Conservation (phyloP, 1,284 basidiomycete species). For the Moniliophthora roreri region DNA sequence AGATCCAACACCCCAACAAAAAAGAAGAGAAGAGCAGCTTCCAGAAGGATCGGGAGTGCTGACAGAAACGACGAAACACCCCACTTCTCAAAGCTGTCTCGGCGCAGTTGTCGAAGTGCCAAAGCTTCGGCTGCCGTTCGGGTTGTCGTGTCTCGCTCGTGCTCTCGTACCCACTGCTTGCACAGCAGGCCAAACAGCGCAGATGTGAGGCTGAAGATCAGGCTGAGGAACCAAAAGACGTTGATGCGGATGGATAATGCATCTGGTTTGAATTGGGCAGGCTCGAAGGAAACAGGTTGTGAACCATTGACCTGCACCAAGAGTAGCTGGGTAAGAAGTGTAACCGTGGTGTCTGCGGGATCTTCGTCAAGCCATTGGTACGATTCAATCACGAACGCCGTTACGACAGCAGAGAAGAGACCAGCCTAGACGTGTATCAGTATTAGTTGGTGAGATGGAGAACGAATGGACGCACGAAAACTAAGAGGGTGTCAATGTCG, state of each 20-base stretch:
- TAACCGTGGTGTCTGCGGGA: not conserved
- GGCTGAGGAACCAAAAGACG: conserved; percentile 11
- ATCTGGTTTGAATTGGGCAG: not conserved
- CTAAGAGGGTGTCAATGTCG: too few relatives aligned
- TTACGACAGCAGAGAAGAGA: conserved; percentile 6
- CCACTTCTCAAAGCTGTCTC: conserved; percentile 1
- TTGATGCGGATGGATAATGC: not conserved
- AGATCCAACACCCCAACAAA: conserved; percentile 5
- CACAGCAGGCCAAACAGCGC: conserved; percentile 8
- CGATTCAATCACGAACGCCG: conserved; percentile 7
- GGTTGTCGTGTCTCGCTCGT: conserved; percentile 6
- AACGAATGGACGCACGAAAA: too few relatives aligned
- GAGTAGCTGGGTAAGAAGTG: not conserved
- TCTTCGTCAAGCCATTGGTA: conserved; percentile 5
- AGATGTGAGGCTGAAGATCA: conserved; percentile 6
- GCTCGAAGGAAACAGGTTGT: not conserved
- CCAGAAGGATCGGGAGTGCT: not conserved
- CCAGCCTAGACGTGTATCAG: not conserved
- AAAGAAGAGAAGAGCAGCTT: conserved; percentile 1
- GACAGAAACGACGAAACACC: not conserved
- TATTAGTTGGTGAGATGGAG: not conserved
- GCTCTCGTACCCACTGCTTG: conserved; percentile 14
- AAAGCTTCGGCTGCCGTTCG: not conserved
- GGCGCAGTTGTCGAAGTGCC: not conserved
- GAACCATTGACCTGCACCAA: not conserved